A percentile compares a stretch with the other conserved stretches of the same genome.
Conservation (phyloP, 306 rosid species). For the apple (Malus domestica) region ASM211411v1 NC_041799.1:5224001-5224500, state of each 20-base stretch:
- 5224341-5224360: too few relatives aligned
- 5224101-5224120: too few relatives aligned
- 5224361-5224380: slow-evolving; percentile 61
- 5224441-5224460: slow-evolving; percentile 55
- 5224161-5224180: slow-evolving; percentile 3
- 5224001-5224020: background rate
- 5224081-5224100: too few relatives aligned
- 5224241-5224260: slow-evolving; percentile 59
- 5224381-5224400: slow-evolving; percentile 65
- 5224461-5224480: slow-evolving; percentile 76
- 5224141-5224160: background rate
- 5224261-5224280: background rate
- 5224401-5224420: slow-evolving; percentile 89
- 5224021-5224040: too few relatives aligned
- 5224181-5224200: slow-evolving; percentile 12
- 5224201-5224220: slow-evolving; percentile 14
- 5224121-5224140: background rate
- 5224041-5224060: too few relatives aligned
- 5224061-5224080: too few relatives aligned
- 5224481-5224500: slow-evolving; percentile 62
- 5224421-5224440: slow-evolving; percentile 60
- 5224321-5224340: background rate
- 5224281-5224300: background rate
- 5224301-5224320: background rate
- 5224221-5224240: slow-evolving; percentile 20